phyloP scores from a whole-genome alignment of 768 basidiomycete species.

The Rhodocollybia butyracea region DNA sequence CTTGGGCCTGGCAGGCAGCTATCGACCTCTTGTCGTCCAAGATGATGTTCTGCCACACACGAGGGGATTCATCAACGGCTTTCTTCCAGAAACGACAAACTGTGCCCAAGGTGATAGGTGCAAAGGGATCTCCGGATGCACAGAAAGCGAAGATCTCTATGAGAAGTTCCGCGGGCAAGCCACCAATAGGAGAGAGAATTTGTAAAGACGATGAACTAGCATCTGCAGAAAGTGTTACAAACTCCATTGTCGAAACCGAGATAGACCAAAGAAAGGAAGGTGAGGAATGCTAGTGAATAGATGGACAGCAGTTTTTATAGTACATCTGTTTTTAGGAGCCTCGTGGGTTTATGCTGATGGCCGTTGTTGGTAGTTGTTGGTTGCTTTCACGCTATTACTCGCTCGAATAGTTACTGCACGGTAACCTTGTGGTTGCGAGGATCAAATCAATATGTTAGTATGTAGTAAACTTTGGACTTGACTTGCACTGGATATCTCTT shows the following conservation, averaged over 20 bases:
- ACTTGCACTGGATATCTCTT: too few species aligned
- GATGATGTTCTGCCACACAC: slow-evolving; percentile 57
- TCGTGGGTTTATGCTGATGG: neutral
- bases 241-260: slow-evolving; percentile 9
- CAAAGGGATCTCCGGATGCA: slow-evolving; percentile 39
- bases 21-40: slow-evolving; percentile 41
- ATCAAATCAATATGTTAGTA: too few species aligned
- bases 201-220: slow-evolving; percentile 3
- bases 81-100: slow-evolving; percentile 63
- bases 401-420: too few species aligned
- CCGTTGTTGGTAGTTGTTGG: neutral
- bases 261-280: neutral
- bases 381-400: neutral
- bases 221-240: neutral
- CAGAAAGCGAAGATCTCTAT: slow-evolving; percentile 55
- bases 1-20: slow-evolving; percentile 41
- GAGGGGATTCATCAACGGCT: slow-evolving; percentile 50
- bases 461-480: too few species aligned
- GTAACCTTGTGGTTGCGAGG: neutral
- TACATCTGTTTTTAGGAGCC: neutral
- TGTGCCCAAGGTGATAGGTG: slow-evolving; percentile 44
- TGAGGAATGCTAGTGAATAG: neutral
- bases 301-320: neutral
- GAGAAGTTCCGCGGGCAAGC: slow-evolving; percentile 59
- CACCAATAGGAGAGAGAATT: neutral